A percentile compares a stretch with the other conserved stretches of the same genome.
These are phyloP conservation scores for Phytophthora parvispora DNA, from an alignment of 352 stramenopile species.

Conservation along the genomic window DNA sequence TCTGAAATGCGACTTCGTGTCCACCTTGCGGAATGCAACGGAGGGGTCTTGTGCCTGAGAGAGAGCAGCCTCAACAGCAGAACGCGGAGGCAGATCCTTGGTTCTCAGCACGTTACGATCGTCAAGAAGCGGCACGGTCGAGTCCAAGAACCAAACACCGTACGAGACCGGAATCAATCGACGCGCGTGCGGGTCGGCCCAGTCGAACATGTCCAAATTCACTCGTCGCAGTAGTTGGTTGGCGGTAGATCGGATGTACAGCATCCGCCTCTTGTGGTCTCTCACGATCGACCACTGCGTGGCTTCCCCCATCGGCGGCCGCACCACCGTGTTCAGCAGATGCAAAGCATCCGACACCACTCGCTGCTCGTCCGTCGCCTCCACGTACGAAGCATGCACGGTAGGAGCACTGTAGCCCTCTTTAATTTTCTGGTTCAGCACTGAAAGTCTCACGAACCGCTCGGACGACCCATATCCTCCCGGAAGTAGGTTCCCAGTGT, in stretches of 20 bases:
- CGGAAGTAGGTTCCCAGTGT: conserved; percentile 33
- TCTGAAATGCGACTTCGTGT: not conserved
- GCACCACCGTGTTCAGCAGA: conserved; percentile 74
- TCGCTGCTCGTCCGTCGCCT: conserved; percentile 64
- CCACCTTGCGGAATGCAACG: not conserved
- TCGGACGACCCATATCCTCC: conserved; percentile 65
- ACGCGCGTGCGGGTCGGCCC: conserved; percentile 46
- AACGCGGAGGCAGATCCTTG: conserved; percentile 69
- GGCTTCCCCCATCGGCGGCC: conserved; percentile 48
- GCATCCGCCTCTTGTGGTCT: conserved; percentile 64
- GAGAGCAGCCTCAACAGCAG: conserved; percentile 51
- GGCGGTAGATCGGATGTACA: conserved; percentile 79
- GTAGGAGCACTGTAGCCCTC: conserved; percentile 47
- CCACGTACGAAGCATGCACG: conserved; percentile 52
- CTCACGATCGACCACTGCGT: conserved; percentile 82
- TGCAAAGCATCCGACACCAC: conserved; percentile 66
- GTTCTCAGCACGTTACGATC: conserved; percentile 52
- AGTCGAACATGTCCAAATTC: conserved; percentile 70
- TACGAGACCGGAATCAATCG: conserved; percentile 67
- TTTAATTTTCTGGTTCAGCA: conserved; percentile 62
- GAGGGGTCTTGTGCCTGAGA: conserved; percentile 6
- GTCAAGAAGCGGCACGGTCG: conserved; percentile 54
- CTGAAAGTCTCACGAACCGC: conserved; percentile 73
- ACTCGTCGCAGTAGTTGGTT: conserved; percentile 78
- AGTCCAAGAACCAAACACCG: conserved; percentile 73